Percentiles rank a stretch among this genome's conserved stretches.
Evolutionary conservation across 2,329 filamentous ascomycete genomes (phyloP).

Genomic region (Ophiognomonia clavigignenti-juglandacearum): DNA sequence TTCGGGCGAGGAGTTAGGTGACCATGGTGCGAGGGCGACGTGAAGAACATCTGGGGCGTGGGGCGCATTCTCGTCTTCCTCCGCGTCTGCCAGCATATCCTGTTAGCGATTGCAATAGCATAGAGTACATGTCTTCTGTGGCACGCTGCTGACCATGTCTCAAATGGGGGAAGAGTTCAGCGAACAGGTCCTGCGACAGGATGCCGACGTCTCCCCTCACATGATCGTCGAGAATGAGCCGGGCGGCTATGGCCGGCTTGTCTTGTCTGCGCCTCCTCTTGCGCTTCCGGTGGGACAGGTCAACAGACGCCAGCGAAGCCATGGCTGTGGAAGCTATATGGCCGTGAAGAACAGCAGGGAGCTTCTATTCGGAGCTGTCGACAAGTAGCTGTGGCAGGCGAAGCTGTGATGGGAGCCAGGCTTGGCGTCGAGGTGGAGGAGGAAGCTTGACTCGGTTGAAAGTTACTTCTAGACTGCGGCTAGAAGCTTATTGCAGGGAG

Average conservation of each 20-base stretch:
- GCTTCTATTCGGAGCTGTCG: not conserved
- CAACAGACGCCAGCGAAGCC: constrained; percentile 22
- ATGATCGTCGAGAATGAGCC: constrained; percentile 78
- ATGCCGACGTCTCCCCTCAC: constrained; percentile 81
- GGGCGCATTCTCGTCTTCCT: constrained; percentile 6
- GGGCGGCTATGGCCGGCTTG: constrained; percentile 72
- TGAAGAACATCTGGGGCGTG: constrained; percentile 44
- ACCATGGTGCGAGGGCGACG: constrained; percentile 71
- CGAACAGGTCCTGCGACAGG: constrained; percentile 80
- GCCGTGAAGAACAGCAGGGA: not conserved
- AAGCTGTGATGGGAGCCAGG: not conserved
- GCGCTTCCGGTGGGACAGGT: constrained; percentile 31
- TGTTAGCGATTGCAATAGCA: constrained; percentile 9
- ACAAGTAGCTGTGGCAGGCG: not conserved
- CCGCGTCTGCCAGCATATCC: not conserved
- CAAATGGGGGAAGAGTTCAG: constrained; percentile 69
- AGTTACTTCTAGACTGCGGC: not conserved
- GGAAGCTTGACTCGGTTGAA: not conserved
- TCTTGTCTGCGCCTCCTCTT: constrained; percentile 56
- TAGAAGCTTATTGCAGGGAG: not conserved
- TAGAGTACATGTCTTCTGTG: not conserved
- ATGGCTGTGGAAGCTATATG: constrained; percentile 10
- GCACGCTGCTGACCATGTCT: constrained; percentile 41
- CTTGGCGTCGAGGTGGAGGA: not conserved
- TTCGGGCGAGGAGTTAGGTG: constrained; percentile 52